phyloP scores from a whole-genome alignment of 2,329 filamentous ascomycete species.

The Fusarium sp. region DNA sequence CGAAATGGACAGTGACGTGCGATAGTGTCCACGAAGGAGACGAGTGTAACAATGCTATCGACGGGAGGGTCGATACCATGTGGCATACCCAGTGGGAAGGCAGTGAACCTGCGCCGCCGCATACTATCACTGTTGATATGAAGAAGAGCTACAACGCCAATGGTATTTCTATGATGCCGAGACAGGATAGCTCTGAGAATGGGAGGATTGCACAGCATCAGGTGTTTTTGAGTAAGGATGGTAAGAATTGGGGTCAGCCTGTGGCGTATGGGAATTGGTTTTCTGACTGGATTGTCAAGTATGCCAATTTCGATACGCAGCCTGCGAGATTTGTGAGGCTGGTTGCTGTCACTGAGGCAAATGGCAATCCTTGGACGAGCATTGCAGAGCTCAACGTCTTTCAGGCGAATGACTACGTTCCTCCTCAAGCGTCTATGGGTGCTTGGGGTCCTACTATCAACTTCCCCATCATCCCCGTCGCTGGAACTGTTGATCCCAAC shows the following conservation, averaged over 20 bases:
- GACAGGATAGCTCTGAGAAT: slow-evolving; percentile 20
- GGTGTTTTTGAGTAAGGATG: slow-evolving; percentile 22
- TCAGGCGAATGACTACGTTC: slow-evolving; percentile 5
- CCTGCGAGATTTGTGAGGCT: slow-evolving; percentile 14
- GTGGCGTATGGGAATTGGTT: slow-evolving; percentile 35
- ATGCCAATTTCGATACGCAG: slow-evolving; percentile 34
- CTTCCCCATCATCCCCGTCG: slow-evolving; percentile 33
- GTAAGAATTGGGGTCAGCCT: slow-evolving; percentile 14
- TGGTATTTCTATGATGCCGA: slow-evolving; percentile 29
- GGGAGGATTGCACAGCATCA: slow-evolving; percentile 23
- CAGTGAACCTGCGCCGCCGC: slow-evolving; percentile 16
- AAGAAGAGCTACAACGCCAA: slow-evolving; percentile 26
- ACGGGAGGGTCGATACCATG: neutral
- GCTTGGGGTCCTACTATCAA: slow-evolving; percentile 33
- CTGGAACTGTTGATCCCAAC: slow-evolving; percentile 22
- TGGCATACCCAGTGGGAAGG: slow-evolving; percentile 31
- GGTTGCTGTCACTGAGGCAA: slow-evolving; percentile 14
- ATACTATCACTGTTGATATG: slow-evolving; percentile 32
- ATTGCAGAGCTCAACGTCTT: slow-evolving; percentile 33
- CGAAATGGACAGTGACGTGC: slow-evolving; percentile 24
- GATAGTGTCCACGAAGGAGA: slow-evolving; percentile 20
- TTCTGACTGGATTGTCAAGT: slow-evolving; percentile 18
- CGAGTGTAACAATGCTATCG: slow-evolving; percentile 24
- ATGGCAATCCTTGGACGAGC: slow-evolving; percentile 19
- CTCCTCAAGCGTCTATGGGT: neutral